Evolutionary conservation across 2,329 filamentous ascomycete genomes (phyloP).

Genomic region (Parafenestella ontariensis): DNA sequence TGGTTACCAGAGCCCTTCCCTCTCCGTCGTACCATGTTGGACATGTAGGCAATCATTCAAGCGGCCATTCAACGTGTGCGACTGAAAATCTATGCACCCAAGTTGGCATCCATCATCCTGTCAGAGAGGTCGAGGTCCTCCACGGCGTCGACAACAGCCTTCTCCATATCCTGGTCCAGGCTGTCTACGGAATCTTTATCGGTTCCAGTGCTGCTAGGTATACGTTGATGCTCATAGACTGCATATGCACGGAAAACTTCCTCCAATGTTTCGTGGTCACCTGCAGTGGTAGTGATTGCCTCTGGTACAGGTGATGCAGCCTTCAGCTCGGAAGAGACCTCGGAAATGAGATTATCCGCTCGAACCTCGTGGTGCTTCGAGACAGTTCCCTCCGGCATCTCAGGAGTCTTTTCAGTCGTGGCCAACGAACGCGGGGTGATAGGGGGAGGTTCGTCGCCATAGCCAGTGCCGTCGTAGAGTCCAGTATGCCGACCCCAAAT

Average conservation of each 20-base stretch:
- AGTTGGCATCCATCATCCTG: slow-evolving; percentile 21
- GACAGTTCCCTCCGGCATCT: background rate
- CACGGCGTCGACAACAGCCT: slow-evolving; percentile 1
- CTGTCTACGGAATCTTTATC: background rate
- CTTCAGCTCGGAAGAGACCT: background rate
- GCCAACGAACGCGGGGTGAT: slow-evolving; percentile 5
- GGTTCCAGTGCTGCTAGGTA: slow-evolving; percentile 3
- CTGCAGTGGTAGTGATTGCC: slow-evolving; percentile 6
- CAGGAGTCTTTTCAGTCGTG: background rate
- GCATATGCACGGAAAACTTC: slow-evolving; percentile 31
- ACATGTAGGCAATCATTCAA: background rate
- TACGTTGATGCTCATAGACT: slow-evolving; percentile 1
- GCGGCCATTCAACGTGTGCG: background rate
- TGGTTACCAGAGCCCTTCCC: background rate
- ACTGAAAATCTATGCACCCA: slow-evolving; percentile 18
- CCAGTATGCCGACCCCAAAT: slow-evolving; percentile 20
- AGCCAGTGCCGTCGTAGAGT: slow-evolving; percentile 24
- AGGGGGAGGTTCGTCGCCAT: slow-evolving; percentile 19
- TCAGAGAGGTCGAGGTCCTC: slow-evolving; percentile 19
- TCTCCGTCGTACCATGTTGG: background rate
- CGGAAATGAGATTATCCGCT: background rate
- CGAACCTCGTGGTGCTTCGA: background rate
- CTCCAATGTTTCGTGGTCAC: slow-evolving; percentile 22
- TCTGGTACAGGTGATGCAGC: background rate
- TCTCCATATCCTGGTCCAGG: background rate